A percentile compares a stretch with the other conserved stretches of the same genome.
Conservation (phyloP, 2,329 filamentous ascomycete genomes). For the Aspergillus sojae region DNA sequence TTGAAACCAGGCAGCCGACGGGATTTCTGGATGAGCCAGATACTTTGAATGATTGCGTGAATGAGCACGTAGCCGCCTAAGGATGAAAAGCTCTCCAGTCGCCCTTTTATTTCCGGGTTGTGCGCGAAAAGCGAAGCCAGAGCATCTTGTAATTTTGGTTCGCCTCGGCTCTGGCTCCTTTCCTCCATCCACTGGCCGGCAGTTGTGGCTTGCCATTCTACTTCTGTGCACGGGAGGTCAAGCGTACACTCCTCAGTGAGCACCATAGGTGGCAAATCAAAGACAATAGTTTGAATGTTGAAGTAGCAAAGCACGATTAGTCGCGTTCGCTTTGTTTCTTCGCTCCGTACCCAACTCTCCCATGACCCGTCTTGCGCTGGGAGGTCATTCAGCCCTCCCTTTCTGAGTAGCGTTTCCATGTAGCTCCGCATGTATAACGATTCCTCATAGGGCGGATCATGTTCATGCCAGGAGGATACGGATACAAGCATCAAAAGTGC, state of each 20-base stretch:
- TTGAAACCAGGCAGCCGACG: constrained; percentile 28
- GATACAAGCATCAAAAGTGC: constrained; percentile 32
- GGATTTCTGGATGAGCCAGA: constrained; percentile 38
- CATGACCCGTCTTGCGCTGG: constrained; percentile 34
- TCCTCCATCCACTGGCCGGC: constrained; percentile 29
- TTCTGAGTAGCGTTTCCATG: constrained; percentile 33
- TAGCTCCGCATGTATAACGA: constrained; percentile 31
- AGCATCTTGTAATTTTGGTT: constrained; percentile 33
- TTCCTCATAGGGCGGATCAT: constrained; percentile 34
- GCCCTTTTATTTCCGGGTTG: constrained; percentile 8
- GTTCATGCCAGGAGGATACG: constrained; percentile 35
- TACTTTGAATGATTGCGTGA: constrained; percentile 36
- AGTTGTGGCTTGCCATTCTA: constrained; percentile 33
- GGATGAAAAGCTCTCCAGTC: constrained; percentile 33
- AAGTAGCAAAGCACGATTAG: constrained; percentile 40
- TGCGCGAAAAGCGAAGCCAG: constrained; percentile 29
- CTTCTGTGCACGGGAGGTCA: constrained; percentile 36
- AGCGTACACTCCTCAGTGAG: constrained; percentile 34
- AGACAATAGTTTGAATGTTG: constrained; percentile 40
- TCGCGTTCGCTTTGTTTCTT: constrained; percentile 35
- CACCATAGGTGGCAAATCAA: constrained; percentile 35
- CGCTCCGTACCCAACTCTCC: constrained; percentile 35
- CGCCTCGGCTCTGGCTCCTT: constrained; percentile 24
- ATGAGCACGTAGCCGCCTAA: constrained; percentile 38
- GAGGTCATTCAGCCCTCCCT: constrained; percentile 32